phyloP scores from a whole-genome alignment of 805 yeast genomes.

The Yarrowia sp. region DNA sequence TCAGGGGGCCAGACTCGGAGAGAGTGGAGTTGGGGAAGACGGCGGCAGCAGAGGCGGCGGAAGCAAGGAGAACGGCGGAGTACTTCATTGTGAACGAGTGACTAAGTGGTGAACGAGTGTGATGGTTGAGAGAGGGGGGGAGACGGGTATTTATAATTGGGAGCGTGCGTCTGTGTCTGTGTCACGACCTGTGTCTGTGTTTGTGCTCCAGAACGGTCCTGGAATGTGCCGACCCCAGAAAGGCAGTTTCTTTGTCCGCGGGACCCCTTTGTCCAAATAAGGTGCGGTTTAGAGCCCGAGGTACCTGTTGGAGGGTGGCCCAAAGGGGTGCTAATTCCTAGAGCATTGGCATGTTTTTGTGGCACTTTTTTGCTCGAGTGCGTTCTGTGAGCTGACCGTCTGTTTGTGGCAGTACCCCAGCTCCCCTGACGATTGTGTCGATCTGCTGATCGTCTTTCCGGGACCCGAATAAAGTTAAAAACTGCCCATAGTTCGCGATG shows the following conservation, averaged over 20 bases:
- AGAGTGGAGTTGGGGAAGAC: slow-evolving; percentile 11
- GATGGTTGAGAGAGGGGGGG: not conserved
- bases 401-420: too few relatives aligned
- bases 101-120: slow-evolving; percentile 12
- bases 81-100: slow-evolving; percentile 23
- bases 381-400: too few relatives aligned
- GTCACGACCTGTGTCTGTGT: not conserved
- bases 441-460: slow-evolving; percentile 19
- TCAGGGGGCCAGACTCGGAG: slow-evolving; percentile 12
- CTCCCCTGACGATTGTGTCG: slow-evolving; percentile 1
- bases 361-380: too few relatives aligned
- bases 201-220: not conserved
- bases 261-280: not conserved
- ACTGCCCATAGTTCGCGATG: slow-evolving; percentile 7
- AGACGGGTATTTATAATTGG: slow-evolving; percentile 13
- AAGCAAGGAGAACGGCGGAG: slow-evolving; percentile 18
- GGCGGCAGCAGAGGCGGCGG: slow-evolving; percentile 25
- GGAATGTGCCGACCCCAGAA: slow-evolving; percentile 12
- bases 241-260: not conserved
- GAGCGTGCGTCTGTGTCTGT: not conserved
- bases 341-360: too few relatives aligned
- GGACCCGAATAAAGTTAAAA: too few relatives aligned
- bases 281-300: slow-evolving; percentile 11
- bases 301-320: not conserved
- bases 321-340: too few relatives aligned